These are phyloP conservation scores for Carex parvula DNA, from an alignment of 176 grass and related monocot genomes.

Conservation along the genomic window DNA sequence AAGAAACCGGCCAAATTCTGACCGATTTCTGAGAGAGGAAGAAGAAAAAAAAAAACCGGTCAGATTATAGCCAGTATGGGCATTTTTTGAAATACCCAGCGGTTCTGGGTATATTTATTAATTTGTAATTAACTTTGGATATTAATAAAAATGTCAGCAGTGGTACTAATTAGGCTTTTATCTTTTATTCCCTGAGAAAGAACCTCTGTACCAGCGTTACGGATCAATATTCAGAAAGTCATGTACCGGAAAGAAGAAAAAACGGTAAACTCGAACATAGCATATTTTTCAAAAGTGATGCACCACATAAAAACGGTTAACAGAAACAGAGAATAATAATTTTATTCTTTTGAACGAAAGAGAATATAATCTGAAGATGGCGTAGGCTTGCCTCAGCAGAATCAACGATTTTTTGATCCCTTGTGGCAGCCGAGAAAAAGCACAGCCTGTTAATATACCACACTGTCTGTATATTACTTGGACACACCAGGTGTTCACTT, in stretches of 20 bases:
- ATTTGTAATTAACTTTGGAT: no score
- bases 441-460: background rate
- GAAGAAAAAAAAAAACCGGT: no score
- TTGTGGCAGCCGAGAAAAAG: background rate
- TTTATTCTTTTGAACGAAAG: background rate
- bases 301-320: background rate
- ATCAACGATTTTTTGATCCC: background rate
- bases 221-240: background rate
- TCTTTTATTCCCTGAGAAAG: background rate
- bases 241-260: background rate
- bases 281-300: background rate
- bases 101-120: no score
- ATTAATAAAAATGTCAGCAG: no score
- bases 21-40: no score
- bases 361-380: background rate
- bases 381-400: background rate
- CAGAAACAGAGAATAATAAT: background rate
- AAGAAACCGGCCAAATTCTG: no score
- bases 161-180: background rate
- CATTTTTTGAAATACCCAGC: no score
- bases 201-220: background rate
- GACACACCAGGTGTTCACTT: background rate
- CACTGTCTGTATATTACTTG: background rate
- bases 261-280: background rate
- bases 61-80: no score